These are phyloP conservation scores for Desmodesmus armatus DNA, from an alignment of 139 green algal genomes.

Conservation along the genomic window DNA sequence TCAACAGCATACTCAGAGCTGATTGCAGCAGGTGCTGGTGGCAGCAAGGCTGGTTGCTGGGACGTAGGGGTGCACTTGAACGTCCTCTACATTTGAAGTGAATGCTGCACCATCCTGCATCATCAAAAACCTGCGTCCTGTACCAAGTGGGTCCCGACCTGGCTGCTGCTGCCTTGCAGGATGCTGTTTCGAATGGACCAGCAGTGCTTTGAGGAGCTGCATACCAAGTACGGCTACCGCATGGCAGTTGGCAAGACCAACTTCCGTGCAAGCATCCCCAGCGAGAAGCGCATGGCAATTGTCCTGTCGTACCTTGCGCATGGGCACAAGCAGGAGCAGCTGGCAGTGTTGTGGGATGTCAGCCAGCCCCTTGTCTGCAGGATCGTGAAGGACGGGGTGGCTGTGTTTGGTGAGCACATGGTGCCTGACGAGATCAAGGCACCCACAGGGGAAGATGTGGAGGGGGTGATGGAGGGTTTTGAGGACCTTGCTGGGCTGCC, in stretches of 20 bases:
- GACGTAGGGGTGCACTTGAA: no score
- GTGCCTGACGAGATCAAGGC: neutral
- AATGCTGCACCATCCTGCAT: no score
- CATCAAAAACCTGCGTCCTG: no score
- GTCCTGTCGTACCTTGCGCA: neutral
- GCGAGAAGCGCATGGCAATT: neutral
- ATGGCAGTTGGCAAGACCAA: neutral
- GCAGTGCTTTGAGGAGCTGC: neutral
- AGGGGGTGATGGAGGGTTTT: neutral
- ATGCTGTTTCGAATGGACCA: neutral
- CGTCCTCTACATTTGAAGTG: no score
- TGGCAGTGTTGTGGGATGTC: neutral
- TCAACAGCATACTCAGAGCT: no score
- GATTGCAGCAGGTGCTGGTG: no score
- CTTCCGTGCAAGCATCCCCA: neutral
- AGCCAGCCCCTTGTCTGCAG: neutral
- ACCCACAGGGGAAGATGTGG: neutral
- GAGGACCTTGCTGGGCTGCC: neutral
- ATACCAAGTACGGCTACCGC: neutral
- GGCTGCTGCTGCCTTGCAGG: no score
- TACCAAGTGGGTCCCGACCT: no score
- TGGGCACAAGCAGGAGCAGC: neutral
- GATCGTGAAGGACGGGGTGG: neutral
- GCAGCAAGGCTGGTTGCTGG: no score
- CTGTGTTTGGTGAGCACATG: neutral